A percentile compares a stretch with the other conserved stretches of the same genome.
These are phyloP conservation scores for Yarrowia divulgata DNA, from an alignment of 805 yeast genomes.

Conservation along the genomic window DNA sequence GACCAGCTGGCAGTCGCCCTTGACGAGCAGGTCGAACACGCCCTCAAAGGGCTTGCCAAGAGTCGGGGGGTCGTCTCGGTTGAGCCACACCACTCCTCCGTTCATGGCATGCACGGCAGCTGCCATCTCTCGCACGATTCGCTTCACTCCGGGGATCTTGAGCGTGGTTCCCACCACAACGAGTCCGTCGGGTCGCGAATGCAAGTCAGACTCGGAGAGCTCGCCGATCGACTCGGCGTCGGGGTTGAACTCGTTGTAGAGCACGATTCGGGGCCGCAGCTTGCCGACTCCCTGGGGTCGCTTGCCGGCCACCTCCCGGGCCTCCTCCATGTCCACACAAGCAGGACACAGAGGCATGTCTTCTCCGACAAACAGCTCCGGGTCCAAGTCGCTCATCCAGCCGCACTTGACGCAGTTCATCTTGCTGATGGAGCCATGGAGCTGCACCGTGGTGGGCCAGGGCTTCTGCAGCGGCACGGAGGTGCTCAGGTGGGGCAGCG, in stretches of 20 bases:
- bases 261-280: conserved; percentile 68
- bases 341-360: conserved; percentile 66
- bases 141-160: conserved; percentile 76
- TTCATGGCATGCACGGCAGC: conserved; percentile 61
- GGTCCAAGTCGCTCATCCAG: conserved; percentile 61
- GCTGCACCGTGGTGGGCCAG: conserved; percentile 70
- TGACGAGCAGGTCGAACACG: conserved; percentile 62
- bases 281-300: conserved; percentile 68
- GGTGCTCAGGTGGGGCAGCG: conserved; percentile 59
- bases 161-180: conserved; percentile 85
- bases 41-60: conserved; percentile 59
- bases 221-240: conserved; percentile 88
- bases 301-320: conserved; percentile 67
- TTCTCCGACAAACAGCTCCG: conserved; percentile 57
- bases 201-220: conserved; percentile 70
- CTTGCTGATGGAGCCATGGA: conserved; percentile 80
- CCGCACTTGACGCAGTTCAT: conserved; percentile 82
- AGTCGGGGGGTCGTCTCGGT: conserved; percentile 59
- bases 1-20: conserved; percentile 70
- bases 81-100: conserved; percentile 69
- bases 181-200: conserved; percentile 73
- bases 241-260: conserved; percentile 81
- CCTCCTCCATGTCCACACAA: conserved; percentile 64
- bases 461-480: conserved; percentile 58
- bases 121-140: conserved; percentile 67